phyloP scores from a whole-genome alignment of 2,329 filamentous ascomycete genomes.

The Sporothrix protearum region DNA sequence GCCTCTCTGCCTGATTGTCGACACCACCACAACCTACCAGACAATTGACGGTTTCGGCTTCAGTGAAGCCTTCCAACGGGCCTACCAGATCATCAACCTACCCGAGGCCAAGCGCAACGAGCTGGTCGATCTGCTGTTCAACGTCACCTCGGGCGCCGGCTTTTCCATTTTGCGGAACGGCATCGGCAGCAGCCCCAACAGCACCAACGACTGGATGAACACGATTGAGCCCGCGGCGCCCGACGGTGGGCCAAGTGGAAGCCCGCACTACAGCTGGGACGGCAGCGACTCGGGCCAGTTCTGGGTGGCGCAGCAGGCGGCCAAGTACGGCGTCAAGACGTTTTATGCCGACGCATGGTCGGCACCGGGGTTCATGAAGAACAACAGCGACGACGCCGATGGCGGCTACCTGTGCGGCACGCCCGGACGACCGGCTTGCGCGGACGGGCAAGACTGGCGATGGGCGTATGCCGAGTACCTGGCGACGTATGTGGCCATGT shows the following conservation, averaged over 20 bases:
- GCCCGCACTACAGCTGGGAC: slow-evolving; percentile 37
- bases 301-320: slow-evolving; percentile 42
- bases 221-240: slow-evolving; percentile 37
- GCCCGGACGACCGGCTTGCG: slow-evolving; percentile 33
- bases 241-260: slow-evolving; percentile 30
- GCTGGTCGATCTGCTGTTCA: slow-evolving; percentile 40
- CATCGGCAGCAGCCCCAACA: slow-evolving; percentile 39
- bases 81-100: slow-evolving; percentile 34
- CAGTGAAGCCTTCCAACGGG: slow-evolving; percentile 42
- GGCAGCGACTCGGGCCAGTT: slow-evolving; percentile 40
- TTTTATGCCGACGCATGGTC: slow-evolving; percentile 43
- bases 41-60: slow-evolving; percentile 43
- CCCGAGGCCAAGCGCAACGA: slow-evolving; percentile 36
- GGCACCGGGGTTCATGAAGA: slow-evolving; percentile 44
- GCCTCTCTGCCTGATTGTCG: slow-evolving; percentile 25
- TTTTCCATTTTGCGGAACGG: slow-evolving; percentile 43
- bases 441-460: slow-evolving; percentile 39
- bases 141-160: slow-evolving; percentile 35
- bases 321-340: slow-evolving; percentile 34
- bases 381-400: slow-evolving; percentile 37
- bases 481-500: slow-evolving; percentile 32
- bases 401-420: slow-evolving; percentile 35
- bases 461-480: slow-evolving; percentile 44
- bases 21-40: slow-evolving; percentile 34
- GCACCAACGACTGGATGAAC: slow-evolving; percentile 36